Evolutionary conservation across 352 stramenopile species (phyloP).

Genomic region (Phytophthora syringae): DNA sequence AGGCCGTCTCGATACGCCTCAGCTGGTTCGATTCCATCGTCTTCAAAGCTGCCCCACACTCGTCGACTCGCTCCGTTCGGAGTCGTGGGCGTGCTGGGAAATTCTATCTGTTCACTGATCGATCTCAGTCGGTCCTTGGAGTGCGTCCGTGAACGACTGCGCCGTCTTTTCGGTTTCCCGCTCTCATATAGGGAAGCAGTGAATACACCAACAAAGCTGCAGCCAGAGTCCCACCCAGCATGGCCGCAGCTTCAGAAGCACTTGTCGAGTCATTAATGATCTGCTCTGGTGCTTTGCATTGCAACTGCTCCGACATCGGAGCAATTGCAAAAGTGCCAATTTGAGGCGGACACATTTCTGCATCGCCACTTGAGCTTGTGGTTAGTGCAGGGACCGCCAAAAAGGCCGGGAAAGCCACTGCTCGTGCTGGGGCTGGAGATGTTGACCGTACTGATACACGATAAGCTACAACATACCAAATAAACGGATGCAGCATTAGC

Average conservation of each 20-base stretch:
- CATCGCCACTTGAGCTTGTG: conserved; percentile 13
- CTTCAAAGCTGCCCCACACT: conserved; percentile 18
- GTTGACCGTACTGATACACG: conserved; percentile 25
- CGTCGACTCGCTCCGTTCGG: conserved; percentile 22
- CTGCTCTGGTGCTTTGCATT: conserved; percentile 10
- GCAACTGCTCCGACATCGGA: conserved; percentile 11
- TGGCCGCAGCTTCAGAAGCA: conserved; percentile 24
- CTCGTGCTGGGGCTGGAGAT: conserved; percentile 5
- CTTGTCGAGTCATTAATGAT: conserved; percentile 13
- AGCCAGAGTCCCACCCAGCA: conserved; percentile 37
- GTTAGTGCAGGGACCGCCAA: conserved; percentile 16
- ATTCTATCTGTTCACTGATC: conserved; percentile 8
- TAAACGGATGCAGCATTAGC: background rate
- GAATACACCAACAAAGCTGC: conserved; percentile 36
- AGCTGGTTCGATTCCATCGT: conserved; percentile 29
- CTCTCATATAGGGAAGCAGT: conserved; percentile 32
- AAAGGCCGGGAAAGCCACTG: conserved; percentile 26
- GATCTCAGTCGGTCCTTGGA: conserved; percentile 12
- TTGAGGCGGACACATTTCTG: conserved; percentile 28
- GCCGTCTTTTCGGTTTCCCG: conserved; percentile 19
- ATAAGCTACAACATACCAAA: conserved; percentile 16
- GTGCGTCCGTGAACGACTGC: conserved; percentile 17
- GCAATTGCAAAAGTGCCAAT: conserved; percentile 26
- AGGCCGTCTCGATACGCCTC: conserved; percentile 12
- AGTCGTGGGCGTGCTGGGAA: conserved; percentile 18